phyloP scores from a whole-genome alignment of 1,284 basidiomycete species.

The Sutorius eximius region DNA sequence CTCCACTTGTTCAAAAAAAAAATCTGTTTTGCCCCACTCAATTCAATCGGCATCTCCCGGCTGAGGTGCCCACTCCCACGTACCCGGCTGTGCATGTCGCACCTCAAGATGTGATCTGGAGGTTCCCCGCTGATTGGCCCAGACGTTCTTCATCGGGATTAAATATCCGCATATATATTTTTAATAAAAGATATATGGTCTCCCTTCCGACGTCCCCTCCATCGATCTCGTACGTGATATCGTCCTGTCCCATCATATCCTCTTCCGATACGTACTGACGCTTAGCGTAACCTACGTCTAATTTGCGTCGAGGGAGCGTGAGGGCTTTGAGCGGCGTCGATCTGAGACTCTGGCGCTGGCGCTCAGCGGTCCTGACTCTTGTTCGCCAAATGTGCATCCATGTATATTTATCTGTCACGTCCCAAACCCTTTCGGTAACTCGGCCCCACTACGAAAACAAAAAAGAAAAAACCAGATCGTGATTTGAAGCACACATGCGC shows the following conservation, averaged over 20 bases:
- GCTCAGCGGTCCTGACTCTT: background rate
- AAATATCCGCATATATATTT: slow-evolving; percentile 1
- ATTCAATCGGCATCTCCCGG: slow-evolving; percentile 33
- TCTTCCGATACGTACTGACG: background rate
- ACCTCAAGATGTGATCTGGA: slow-evolving; percentile 23
- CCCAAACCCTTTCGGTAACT: background rate
- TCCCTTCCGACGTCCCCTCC: background rate
- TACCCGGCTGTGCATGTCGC: slow-evolving; percentile 22
- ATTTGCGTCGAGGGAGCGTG: background rate
- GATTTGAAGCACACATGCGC: background rate
- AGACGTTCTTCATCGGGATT: slow-evolving; percentile 3
- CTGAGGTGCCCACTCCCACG: slow-evolving; percentile 22
- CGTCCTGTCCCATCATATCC: background rate
- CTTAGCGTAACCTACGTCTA: background rate
- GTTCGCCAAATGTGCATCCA: background rate
- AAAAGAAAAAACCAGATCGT: background rate
- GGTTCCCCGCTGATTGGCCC: slow-evolving; percentile 18
- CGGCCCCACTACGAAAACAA: background rate
- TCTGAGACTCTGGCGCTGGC: background rate
- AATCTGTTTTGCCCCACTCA: slow-evolving; percentile 6
- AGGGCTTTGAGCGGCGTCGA: background rate
- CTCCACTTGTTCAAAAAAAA: slow-evolving; percentile 15
- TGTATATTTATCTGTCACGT: background rate
- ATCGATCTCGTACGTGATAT: slow-evolving; percentile 16
- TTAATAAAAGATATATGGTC: background rate